These are phyloP conservation scores for Basipetospora chlamydospora DNA, from an alignment of 2,329 filamentous ascomycete species.

Conservation along the genomic window DNA sequence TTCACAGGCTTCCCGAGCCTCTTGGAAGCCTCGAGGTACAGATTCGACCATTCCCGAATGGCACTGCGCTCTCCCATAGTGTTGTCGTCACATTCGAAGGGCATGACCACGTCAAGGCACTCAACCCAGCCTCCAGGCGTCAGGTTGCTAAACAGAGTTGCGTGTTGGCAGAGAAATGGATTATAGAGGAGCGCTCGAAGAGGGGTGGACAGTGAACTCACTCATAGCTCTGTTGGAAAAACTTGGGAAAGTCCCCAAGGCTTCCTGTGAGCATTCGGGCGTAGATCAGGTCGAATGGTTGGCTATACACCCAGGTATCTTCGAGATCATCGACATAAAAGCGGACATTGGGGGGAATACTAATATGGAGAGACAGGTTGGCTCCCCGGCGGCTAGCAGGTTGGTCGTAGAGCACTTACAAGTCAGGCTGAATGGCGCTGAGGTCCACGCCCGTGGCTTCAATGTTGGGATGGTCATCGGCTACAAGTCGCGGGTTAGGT, in stretches of 20 bases:
- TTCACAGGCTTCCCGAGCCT: conserved; percentile 16
- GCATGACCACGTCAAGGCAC: conserved; percentile 15
- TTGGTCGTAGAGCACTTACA: too few species aligned
- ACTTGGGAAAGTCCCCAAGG: conserved; percentile 15
- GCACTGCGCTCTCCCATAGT: conserved; percentile 14
- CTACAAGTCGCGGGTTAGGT: fast-evolving
- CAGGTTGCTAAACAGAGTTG: too few species aligned
- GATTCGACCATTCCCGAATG: conserved; percentile 14
- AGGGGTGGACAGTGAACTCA: too few species aligned
- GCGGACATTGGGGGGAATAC: conserved; percentile 30
- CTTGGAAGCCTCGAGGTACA: conserved; percentile 16
- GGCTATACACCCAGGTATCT: conserved; percentile 22
- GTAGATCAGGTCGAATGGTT: conserved; percentile 26
- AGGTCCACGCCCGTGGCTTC: conserved; percentile 23
- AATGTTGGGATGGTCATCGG: not conserved
- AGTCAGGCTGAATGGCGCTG: conserved; percentile 25
- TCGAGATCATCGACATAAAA: conserved; percentile 31
- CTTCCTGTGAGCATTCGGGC: conserved; percentile 17
- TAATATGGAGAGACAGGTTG: too few species aligned
- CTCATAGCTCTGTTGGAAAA: conserved; percentile 18
- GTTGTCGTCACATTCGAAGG: conserved; percentile 18
- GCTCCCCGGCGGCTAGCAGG: too few species aligned
- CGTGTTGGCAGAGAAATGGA: too few species aligned
- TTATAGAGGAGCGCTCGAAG: too few species aligned
- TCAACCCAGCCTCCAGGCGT: conserved; percentile 20